Base-by-base conservation (phyloP, 2,329 filamentous ascomycete species). In the Diplodia sapinea region DNA sequence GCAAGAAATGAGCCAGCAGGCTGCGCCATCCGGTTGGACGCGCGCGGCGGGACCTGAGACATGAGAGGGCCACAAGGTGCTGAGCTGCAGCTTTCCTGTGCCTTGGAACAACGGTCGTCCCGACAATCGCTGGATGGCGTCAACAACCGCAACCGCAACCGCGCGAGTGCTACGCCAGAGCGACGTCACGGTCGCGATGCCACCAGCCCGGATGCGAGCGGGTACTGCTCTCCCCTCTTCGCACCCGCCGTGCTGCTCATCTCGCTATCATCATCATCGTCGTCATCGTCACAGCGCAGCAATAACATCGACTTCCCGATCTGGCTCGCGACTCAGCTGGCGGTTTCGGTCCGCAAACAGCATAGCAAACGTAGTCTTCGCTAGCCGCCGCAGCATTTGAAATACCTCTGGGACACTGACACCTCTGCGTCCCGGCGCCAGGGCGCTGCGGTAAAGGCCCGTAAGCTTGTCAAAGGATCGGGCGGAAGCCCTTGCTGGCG, bases 91-190 rank as follows among this genome's bases (percentile, higher is more conserved):
- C 40, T 52, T 67, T 67, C 65, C 65, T 54, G 65, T 62, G 56
- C 55, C 20, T 67, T 67, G 65, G 65, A 67, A 62, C 65, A 67
- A 67, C 65, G 65, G 65, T 50, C 55, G 65, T 47, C 65, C 65
- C 65, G 55, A 67, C 65, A 62, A 57, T 47, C 15, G 55, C 47
- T 33, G 55, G 55, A 62, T 61, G 65, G 55, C 65, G 55, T 29
- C 23, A 49, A 56, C 43, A 20, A 51, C 59, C 40, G 40, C 57
- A 49, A 49, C 57, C 57, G 57, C 57, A 49, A 49, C 57, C 57
- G 57, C 57, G 26, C 57, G 31, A 50, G 36, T 29, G 36, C 57
- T 62, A 62, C 57, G 57, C 59, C 47, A 63, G 57, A 50, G 40
- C 59, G 59, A 63, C 59, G 59, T 63, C 59, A 63, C 59, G 43